Evolutionary conservation across 1,284 basidiomycete species (phyloP), one percentile per base, ranked within the genome.

Genomic region (Coniophora puteana): DNA sequence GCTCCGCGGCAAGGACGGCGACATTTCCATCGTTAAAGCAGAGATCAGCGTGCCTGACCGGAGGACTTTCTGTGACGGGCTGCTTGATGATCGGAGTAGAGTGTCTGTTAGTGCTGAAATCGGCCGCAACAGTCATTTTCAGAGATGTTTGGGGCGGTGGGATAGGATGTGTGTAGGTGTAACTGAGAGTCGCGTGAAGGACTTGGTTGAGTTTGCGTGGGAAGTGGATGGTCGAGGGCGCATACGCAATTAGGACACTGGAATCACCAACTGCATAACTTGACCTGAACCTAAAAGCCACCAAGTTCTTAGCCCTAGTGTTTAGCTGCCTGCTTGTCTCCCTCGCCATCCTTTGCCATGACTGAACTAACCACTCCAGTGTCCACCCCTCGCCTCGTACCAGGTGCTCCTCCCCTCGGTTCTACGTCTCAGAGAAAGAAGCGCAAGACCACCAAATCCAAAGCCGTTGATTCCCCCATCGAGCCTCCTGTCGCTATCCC

Each of bases 381-480:
- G 17, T 36, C 68, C 30, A 51, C 64, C 29, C 59, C 68, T 24
- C 82, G 85, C 44, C 57, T 81, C 46, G 71, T 90, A 36, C 87
- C 87, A 14, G 87, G 86, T 35, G 87, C 87, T 12, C 83, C 79
- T 39, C 78, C 80, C 2, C 61, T 75, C 0, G 49, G 66, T 4
- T 71, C 80, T 23, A 87, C 85, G 57, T 66, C 75, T 1, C 74
- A 80, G 30, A 80, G 74, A 65, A 89, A 83, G 62, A 86, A 83
- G 62, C 78, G 80, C 61, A 83, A 78, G 62, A 53, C 68, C 4
- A 58, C 50, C 34, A 77, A 76, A 49, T 57, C 61, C 38, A 72
- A 69, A 47, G 57, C 66, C 13, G 56, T 57, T 12, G 63, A 60
- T 18, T 66, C 61, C 1, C 59, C 66, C 7, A 65, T 61, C 12